phyloP scores from a whole-genome alignment of 306 rosid genomes.

The Acacia crassicarpa region DNA sequence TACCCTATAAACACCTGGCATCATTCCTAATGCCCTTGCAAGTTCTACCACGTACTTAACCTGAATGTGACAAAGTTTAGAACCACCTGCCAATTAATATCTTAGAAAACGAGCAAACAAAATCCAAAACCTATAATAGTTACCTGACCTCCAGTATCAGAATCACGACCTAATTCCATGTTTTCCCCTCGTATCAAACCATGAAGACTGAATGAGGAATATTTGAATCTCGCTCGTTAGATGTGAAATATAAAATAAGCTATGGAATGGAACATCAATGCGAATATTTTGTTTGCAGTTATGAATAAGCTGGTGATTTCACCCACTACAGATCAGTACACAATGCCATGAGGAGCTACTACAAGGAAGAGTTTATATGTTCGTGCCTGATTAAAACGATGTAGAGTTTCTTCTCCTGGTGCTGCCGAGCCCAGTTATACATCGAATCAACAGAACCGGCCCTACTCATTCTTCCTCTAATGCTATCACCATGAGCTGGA shows the following conservation, averaged over 20 bases:
- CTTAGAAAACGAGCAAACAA: neutral
- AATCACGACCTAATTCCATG: slow-evolving; percentile 99
- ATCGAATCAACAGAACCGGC: slow-evolving; percentile 80
- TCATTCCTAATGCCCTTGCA: slow-evolving; percentile 95
- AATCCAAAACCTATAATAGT: neutral
- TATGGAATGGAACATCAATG: slow-evolving; percentile 4
- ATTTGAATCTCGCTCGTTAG: slow-evolving; percentile 20
- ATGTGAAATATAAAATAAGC: slow-evolving; percentile 21
- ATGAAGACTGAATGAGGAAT: slow-evolving; percentile 68
- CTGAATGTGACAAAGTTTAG: slow-evolving; percentile 31
- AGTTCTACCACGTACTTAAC: slow-evolving; percentile 96
- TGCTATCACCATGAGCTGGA: slow-evolving; percentile 62
- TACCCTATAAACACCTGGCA: slow-evolving; percentile 97
- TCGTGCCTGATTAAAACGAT: slow-evolving; percentile 82
- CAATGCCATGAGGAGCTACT: neutral
- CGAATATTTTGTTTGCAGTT: neutral
- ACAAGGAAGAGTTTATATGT: slow-evolving; percentile 22
- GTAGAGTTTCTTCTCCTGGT: slow-evolving; percentile 86
- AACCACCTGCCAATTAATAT: neutral
- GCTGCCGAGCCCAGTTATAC: slow-evolving; percentile 85
- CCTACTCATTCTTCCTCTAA: slow-evolving; percentile 61
- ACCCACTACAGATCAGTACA: neutral
- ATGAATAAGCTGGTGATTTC: neutral
- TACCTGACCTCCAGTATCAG: slow-evolving; percentile 99
- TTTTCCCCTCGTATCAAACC: slow-evolving; percentile 92